These are phyloP conservation scores for Crepidotus sp. DNA, from an alignment of 1,284 basidiomycete genomes.

Conservation along the genomic window DNA sequence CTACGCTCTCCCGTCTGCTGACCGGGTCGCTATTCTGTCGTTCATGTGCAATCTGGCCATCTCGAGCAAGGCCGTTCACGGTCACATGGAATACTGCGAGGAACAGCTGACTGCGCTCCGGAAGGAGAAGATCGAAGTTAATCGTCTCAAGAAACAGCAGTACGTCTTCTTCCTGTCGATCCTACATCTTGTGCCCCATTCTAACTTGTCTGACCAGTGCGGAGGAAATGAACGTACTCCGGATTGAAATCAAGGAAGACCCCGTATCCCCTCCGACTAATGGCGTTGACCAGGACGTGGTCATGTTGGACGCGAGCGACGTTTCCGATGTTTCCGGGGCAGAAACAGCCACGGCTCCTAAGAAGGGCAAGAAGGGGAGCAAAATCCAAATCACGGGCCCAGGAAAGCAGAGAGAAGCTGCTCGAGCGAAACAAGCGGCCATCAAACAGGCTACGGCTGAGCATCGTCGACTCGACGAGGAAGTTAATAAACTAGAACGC, in stretches of 20 bases:
- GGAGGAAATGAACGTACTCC: slow-evolving; percentile 66
- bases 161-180: slow-evolving; percentile 44
- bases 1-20: slow-evolving; percentile 58
- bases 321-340: slow-evolving; percentile 62
- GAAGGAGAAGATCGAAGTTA: slow-evolving; percentile 94
- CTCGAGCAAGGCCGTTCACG: slow-evolving; percentile 81
- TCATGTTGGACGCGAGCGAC: slow-evolving; percentile 58
- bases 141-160: slow-evolving; percentile 80
- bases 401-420: slow-evolving; percentile 69
- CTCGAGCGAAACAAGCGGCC: slow-evolving; percentile 62
- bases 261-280: slow-evolving; percentile 24
- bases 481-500: slow-evolving; percentile 71
- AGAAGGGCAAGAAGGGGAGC: slow-evolving; percentile 34
- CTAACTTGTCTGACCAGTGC: slow-evolving; percentile 33
- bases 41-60: slow-evolving; percentile 89
- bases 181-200: slow-evolving; percentile 5
- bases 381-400: slow-evolving; percentile 38
- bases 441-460: slow-evolving; percentile 66
- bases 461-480: slow-evolving; percentile 78
- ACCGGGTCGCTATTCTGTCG: slow-evolving; percentile 78
- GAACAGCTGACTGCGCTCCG: slow-evolving; percentile 83
- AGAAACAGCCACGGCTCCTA: slow-evolving; percentile 38
- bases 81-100: slow-evolving; percentile 87
- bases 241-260: slow-evolving; percentile 50
- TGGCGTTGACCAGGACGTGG: slow-evolving; percentile 45